Evolutionary conservation across 805 yeast genomes (phyloP).

Genomic region (Kodamaea neixiangensis): DNA sequence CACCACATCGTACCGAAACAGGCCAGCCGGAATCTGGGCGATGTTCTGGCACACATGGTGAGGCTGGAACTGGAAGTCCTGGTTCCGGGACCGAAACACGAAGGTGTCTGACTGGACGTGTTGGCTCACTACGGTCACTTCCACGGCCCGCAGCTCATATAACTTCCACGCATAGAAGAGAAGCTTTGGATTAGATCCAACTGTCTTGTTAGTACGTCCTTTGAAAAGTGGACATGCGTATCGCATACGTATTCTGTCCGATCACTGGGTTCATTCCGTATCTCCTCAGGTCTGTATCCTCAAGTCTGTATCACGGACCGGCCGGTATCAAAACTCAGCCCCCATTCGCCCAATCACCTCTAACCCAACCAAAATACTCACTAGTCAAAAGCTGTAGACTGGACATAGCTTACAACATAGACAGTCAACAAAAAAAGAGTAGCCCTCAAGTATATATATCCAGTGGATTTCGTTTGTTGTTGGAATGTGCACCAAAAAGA

Average conservation of each 20-base stretch:
- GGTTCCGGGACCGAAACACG: slow-evolving; percentile 10
- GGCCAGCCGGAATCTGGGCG: slow-evolving; percentile 14
- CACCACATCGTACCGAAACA: slow-evolving; percentile 33
- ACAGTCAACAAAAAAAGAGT: not conserved
- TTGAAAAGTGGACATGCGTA: too few species aligned
- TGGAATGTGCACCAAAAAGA: slow-evolving; percentile 8
- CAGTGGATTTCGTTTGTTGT: slow-evolving; percentile 5
- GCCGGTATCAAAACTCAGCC: not conserved
- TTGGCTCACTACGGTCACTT: slow-evolving; percentile 42
- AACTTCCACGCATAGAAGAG: slow-evolving; percentile 62
- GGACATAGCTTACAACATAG: slow-evolving; percentile 6
- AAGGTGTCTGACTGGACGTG: slow-evolving; percentile 21
- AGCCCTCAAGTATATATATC: not conserved
- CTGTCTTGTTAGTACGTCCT: slow-evolving; percentile 22
- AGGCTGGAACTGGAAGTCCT: slow-evolving; percentile 19
- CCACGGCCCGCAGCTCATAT: slow-evolving; percentile 42
- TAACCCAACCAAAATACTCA: not conserved
- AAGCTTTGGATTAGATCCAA: slow-evolving; percentile 60
- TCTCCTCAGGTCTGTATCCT: too few species aligned
- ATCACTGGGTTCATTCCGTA: too few species aligned
- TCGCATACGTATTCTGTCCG: too few species aligned
- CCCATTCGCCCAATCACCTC: not conserved
- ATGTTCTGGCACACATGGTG: slow-evolving; percentile 15
- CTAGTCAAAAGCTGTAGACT: slow-evolving; percentile 10
- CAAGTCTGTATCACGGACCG: too few species aligned